Percentiles rank a stretch among this genome's conserved stretches.
phyloP scores from a whole-genome alignment of 345 rosid species.

The Euclidium syriacum region DNA sequence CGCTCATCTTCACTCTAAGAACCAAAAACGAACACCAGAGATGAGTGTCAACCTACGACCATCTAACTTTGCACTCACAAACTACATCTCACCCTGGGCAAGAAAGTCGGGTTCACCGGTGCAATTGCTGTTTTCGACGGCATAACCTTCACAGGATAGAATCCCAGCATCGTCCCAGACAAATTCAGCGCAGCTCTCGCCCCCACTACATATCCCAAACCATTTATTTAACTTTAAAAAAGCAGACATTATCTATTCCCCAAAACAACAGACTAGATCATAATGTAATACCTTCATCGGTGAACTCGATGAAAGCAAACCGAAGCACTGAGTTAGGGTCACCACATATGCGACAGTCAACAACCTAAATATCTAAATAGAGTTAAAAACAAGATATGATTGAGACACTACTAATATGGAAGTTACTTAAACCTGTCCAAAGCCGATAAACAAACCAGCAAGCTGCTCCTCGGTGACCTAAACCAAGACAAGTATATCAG shows the following conservation, averaged over 20 bases:
- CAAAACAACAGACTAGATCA: neutral
- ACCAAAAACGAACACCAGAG: conserved; percentile 6
- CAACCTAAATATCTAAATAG: conserved; percentile 42
- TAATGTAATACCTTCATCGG: conserved; percentile 61
- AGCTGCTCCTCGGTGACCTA: conserved; percentile 98
- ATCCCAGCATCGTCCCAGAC: conserved; percentile 86
- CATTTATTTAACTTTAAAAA: too few species aligned
- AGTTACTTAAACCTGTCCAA: conserved; percentile 64
- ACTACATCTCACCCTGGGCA: conserved; percentile 61
- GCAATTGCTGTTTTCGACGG: conserved; percentile 97
- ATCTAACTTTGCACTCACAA: neutral
- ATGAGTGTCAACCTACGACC: conserved; percentile 1
- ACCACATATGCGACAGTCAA: conserved; percentile 94
- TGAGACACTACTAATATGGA: neutral
- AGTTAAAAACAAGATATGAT: neutral
- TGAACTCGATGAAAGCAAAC: conserved; percentile 95
- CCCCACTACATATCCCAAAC: conserved; percentile 46
- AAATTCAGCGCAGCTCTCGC: conserved; percentile 65
- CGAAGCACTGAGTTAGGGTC: conserved; percentile 93
- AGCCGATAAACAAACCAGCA: conserved; percentile 68
- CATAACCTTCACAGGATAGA: conserved; percentile 80
- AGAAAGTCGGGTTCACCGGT: conserved; percentile 88
- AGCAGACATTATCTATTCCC: neutral
- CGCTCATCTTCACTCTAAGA: conserved; percentile 81
- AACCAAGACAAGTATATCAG: neutral